Conservation (phyloP, 306 rosid genomes). For the Glycine latifolia region DNA sequence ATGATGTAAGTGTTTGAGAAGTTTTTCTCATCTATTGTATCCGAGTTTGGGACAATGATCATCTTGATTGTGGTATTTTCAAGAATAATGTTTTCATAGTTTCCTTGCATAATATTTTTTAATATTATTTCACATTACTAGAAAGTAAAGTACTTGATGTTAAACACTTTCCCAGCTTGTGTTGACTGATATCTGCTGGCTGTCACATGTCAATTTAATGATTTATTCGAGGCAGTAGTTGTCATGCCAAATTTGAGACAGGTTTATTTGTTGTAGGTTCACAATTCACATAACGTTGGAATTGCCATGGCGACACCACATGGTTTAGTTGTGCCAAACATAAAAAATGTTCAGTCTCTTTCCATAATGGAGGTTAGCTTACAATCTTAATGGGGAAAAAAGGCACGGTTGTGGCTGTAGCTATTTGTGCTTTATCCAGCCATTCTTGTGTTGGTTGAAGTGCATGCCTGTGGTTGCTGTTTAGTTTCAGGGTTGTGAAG, state of each 20-base stretch:
- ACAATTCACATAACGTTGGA: conserved; percentile 94
- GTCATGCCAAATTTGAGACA: conserved; percentile 35
- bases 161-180: conserved; percentile 5
- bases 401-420: background rate
- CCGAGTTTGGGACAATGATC: background rate
- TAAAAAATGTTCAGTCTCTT: conserved; percentile 88
- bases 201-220: conserved; percentile 32
- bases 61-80: conserved; percentile 11
- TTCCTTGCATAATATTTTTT: background rate
- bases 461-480: conserved; percentile 14
- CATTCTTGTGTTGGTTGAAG: conserved; percentile 24
- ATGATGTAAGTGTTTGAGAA: conserved; percentile 6
- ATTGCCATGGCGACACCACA: conserved; percentile 86
- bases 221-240: conserved; percentile 33
- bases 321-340: conserved; percentile 95
- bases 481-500: conserved; percentile 9
- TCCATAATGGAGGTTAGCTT: conserved; percentile 85
- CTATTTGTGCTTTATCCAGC: conserved; percentile 11
- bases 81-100: conserved; percentile 17
- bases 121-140: background rate
- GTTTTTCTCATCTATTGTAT: background rate
- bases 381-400: background rate
- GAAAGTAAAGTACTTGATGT: conserved; percentile 11
- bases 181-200: conserved; percentile 22
- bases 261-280: conserved; percentile 64